Evolutionary conservation across 2,329 filamentous ascomycete genomes (phyloP).

Genomic region (Fusarium poae): DNA sequence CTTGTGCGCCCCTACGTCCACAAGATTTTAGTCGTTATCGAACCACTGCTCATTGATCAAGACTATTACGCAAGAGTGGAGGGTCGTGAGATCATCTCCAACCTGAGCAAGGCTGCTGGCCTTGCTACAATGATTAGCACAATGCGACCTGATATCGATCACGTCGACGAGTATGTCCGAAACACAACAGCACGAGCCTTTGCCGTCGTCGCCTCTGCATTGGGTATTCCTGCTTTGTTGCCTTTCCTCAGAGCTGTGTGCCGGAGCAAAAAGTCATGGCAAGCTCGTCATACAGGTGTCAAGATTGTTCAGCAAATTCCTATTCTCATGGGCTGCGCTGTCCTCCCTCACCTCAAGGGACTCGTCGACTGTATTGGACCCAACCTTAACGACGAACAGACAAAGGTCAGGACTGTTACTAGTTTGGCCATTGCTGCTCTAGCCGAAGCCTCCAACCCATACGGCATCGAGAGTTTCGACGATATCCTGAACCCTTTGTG

Average conservation of each 20-base stretch:
- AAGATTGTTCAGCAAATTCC: constrained; percentile 99
- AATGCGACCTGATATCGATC: constrained; percentile 98
- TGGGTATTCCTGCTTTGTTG: constrained; percentile 93
- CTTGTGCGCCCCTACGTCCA: constrained; percentile 96
- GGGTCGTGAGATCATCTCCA: constrained; percentile 98
- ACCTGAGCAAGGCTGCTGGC: constrained; percentile 95
- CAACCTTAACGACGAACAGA: constrained; percentile 97
- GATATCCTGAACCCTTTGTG: constrained; percentile 97
- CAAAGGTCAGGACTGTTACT: constrained; percentile 96
- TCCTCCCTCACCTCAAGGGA: constrained; percentile 94
- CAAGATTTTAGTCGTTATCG: constrained; percentile 98
- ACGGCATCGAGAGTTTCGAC: constrained; percentile 99
- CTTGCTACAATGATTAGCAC: constrained; percentile 99
- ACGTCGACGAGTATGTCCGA: constrained; percentile 97
- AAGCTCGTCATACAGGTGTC: constrained; percentile 95
- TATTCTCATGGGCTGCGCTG: constrained; percentile 97
- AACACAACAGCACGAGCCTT: constrained; percentile 98
- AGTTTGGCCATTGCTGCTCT: constrained; percentile 94
- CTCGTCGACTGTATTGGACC: constrained; percentile 96
- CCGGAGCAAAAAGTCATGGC: constrained; percentile 98
- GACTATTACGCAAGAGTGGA: constrained; percentile 99
- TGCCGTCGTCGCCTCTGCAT: constrained; percentile 93
- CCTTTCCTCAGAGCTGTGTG: constrained; percentile 97
- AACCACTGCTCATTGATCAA: constrained; percentile 98
- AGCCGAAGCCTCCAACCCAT: constrained; percentile 95